Conservation (phyloP, 2,329 filamentous ascomycete species). For the Ilyonectria robusta region DNA sequence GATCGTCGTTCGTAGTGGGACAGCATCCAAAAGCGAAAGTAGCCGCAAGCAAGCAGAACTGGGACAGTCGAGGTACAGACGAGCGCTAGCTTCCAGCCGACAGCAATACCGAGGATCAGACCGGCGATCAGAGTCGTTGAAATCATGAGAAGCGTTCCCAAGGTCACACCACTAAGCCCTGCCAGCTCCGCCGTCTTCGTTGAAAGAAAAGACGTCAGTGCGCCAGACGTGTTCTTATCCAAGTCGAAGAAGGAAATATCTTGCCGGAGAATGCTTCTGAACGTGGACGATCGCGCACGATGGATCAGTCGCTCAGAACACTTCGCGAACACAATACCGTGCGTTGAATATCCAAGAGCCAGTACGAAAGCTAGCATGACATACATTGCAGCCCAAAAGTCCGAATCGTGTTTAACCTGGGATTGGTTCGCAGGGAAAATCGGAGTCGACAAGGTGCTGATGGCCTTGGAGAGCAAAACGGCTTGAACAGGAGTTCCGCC, state of each 20-base stretch:
- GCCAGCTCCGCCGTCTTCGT: slow-evolving; percentile 25
- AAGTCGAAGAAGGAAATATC: slow-evolving; percentile 55
- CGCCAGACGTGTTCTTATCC: slow-evolving; percentile 38
- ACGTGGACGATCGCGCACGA: slow-evolving; percentile 9
- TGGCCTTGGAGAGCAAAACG: slow-evolving; percentile 45
- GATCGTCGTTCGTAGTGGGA: slow-evolving; percentile 23
- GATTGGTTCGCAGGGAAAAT: slow-evolving; percentile 26
- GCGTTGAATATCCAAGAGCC: slow-evolving; percentile 51
- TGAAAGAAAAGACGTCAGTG: slow-evolving; percentile 42
- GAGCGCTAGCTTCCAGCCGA: slow-evolving; percentile 62
- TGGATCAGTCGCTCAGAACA: slow-evolving; percentile 36
- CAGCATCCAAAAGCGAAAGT: slow-evolving; percentile 53
- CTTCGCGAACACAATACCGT: slow-evolving; percentile 40
- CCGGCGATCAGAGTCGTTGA: slow-evolving; percentile 20
- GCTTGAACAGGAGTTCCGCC: slow-evolving; percentile 49
- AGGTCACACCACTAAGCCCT: slow-evolving; percentile 28
- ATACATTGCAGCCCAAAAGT: slow-evolving; percentile 66
- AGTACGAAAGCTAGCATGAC: slow-evolving; percentile 58
- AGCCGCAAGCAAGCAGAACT: slow-evolving; percentile 57
- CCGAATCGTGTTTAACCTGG: slow-evolving; percentile 42
- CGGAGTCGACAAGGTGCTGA: slow-evolving; percentile 32
- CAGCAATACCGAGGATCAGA: slow-evolving; percentile 31
- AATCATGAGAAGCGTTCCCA: slow-evolving; percentile 26
- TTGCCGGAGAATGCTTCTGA: slow-evolving; percentile 49
- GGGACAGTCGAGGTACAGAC: slow-evolving; percentile 59